A percentile compares a stretch with the other conserved stretches of the same genome.
phyloP scores from a whole-genome alignment of 2,329 filamentous ascomycete species.

The Pseudomassariella vexata region DNA sequence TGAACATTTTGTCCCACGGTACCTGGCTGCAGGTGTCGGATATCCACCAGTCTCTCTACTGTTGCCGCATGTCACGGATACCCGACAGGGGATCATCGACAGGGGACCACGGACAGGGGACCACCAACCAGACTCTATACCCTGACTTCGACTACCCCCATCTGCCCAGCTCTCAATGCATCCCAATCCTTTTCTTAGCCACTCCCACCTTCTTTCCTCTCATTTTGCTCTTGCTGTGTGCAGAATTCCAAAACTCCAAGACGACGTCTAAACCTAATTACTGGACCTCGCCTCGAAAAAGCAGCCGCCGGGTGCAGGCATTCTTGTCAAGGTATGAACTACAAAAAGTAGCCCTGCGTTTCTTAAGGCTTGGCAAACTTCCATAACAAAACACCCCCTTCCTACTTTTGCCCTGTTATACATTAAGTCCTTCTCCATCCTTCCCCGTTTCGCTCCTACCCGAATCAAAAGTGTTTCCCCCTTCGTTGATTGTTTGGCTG shows the following conservation, averaged over 20 bases:
- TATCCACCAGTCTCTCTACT: constrained; percentile 3
- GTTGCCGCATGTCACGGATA: constrained; percentile 9
- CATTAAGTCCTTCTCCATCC: constrained; percentile 2
- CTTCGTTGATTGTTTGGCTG: constrained; percentile 22
- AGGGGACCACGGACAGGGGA: constrained; percentile 1
- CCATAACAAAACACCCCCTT: constrained; percentile 5
- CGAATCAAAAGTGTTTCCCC: constrained; percentile 9
- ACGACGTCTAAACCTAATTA: too few relatives aligned
- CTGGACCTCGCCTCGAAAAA: constrained; percentile 5
- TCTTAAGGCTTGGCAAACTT: constrained; percentile 7
- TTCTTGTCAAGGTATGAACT: constrained; percentile 8
- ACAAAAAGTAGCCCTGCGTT: constrained; percentile 7
- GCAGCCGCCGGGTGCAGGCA: constrained; percentile 11
- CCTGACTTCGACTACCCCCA: too few relatives aligned
- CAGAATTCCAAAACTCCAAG: too few relatives aligned
- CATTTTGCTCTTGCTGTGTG: too few relatives aligned
- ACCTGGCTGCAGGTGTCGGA: constrained; percentile 3
- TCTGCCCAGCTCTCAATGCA: too few relatives aligned
- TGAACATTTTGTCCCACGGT: constrained; percentile 1
- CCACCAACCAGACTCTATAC: background rate
- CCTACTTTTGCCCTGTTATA: constrained; percentile 4
- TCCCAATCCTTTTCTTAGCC: constrained; percentile 1
- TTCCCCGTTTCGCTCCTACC: constrained; percentile 14
- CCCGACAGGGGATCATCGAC: constrained; percentile 4
- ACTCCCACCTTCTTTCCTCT: constrained; percentile 1